Percentiles rank a stretch among this genome's conserved stretches.
Conservation (phyloP, 2,329 filamentous ascomycete species). For the Orbilia blumenaviensis region DNA sequence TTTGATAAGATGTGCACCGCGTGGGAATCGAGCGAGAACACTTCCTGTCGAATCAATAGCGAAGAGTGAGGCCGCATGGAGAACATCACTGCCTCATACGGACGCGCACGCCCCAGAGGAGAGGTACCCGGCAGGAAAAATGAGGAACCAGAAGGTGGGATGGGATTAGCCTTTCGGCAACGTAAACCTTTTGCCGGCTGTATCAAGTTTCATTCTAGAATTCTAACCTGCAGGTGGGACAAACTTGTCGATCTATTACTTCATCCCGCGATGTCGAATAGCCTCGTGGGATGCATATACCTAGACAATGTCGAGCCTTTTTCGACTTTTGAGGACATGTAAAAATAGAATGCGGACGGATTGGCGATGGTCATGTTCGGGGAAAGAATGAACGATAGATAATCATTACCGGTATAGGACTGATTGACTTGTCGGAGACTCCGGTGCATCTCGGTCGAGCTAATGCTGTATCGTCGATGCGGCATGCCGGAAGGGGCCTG, state of each 20-base stretch:
- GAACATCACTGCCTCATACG: slow-evolving; percentile 41
- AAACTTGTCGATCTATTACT: slow-evolving; percentile 20
- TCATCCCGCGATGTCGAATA: slow-evolving; percentile 13
- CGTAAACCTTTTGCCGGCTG: slow-evolving; percentile 40
- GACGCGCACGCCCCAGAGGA: slow-evolving; percentile 13
- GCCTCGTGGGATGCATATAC: slow-evolving; percentile 20
- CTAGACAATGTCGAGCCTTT: neutral
- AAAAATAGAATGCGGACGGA: slow-evolving; percentile 15
- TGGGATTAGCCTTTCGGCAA: slow-evolving; percentile 29
- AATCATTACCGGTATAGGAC: slow-evolving; percentile 21
- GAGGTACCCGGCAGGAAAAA: slow-evolving; percentile 25
- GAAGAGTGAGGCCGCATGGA: slow-evolving; percentile 22
- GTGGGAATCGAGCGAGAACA: neutral
- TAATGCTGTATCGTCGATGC: neutral
- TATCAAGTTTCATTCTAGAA: slow-evolving; percentile 43
- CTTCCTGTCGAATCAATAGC: slow-evolving; percentile 42
- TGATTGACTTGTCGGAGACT: slow-evolving; percentile 30
- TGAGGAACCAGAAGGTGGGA: slow-evolving; percentile 13
- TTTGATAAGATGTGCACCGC: slow-evolving; percentile 6
- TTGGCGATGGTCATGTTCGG: neutral
- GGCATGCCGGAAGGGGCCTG: slow-evolving; percentile 31
- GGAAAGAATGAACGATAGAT: slow-evolving; percentile 5
- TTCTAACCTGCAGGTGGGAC: slow-evolving; percentile 29
- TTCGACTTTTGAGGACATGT: neutral
- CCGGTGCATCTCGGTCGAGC: neutral